These are phyloP conservation scores for Metschnikowia cerradonensis DNA, from an alignment of 805 yeast species.

Conservation along the genomic window DNA sequence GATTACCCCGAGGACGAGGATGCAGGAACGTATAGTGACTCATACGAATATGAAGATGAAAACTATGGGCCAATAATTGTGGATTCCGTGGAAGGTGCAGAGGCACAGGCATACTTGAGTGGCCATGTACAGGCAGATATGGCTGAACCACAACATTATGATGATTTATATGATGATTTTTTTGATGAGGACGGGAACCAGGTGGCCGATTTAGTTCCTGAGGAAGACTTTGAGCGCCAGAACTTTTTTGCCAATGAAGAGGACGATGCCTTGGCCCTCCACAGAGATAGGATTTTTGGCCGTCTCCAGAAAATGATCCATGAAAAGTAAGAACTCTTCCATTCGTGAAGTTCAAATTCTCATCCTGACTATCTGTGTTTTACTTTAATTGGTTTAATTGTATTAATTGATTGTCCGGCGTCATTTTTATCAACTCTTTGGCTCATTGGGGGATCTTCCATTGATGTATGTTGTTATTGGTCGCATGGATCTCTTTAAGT, in stretches of 20 bases:
- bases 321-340: slow-evolving; percentile 17
- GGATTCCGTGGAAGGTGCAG: slow-evolving; percentile 12
- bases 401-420: no score
- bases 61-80: slow-evolving; percentile 12
- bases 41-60: slow-evolving; percentile 16
- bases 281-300: slow-evolving; percentile 61
- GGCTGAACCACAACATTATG: slow-evolving; percentile 15
- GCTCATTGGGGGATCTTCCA: no score
- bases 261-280: slow-evolving; percentile 58
- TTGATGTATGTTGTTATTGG: no score
- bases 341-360: background rate
- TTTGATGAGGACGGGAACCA: slow-evolving; percentile 34
- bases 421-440: no score
- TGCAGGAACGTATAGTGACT: slow-evolving; percentile 31
- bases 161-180: slow-evolving; percentile 20
- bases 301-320: slow-evolving; percentile 53
- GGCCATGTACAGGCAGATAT: slow-evolving; percentile 20
- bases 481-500: no score
- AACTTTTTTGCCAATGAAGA: slow-evolving; percentile 54
- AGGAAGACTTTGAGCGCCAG: slow-evolving; percentile 36
- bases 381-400: no score
- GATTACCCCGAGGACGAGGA: slow-evolving; percentile 96
- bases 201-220: slow-evolving; percentile 22
- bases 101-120: slow-evolving; percentile 14
- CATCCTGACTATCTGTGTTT: no score